Evolutionary conservation across 164 flowering plant genomes (phyloP).

Genomic region (Vitis vinifera): DNA sequence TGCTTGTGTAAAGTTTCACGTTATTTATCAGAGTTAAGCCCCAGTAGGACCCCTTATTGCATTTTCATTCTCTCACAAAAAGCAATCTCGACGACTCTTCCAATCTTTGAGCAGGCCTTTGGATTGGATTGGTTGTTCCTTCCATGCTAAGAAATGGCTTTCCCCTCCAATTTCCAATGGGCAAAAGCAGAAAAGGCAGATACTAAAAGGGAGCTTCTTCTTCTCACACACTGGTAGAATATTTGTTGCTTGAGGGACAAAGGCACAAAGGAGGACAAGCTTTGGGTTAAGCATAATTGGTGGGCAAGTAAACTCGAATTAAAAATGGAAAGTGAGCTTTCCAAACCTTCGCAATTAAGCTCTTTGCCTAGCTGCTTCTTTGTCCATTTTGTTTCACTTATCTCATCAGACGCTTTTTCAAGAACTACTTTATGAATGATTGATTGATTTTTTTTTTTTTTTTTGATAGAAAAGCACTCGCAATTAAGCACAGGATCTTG

Average conservation of each 20-base stretch:
- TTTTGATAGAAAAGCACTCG: no score
- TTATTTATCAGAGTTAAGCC: no score
- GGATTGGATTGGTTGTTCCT: conserved; percentile 11
- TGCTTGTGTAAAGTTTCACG: no score
- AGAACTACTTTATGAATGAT: no score
- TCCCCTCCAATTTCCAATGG: neutral
- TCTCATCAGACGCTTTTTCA: no score
- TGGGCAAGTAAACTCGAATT: conserved; percentile 15
- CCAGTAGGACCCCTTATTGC: neutral
- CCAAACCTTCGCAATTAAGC: neutral
- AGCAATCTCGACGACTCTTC: neutral
- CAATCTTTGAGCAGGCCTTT: neutral
- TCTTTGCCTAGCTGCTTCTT: neutral
- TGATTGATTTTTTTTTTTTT: no score
- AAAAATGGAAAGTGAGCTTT: neutral
- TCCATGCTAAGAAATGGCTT: conserved; percentile 18
- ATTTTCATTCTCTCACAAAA: neutral
- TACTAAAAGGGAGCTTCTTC: conserved; percentile 1
- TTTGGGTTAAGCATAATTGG: conserved; percentile 16
- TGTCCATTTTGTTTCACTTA: neutral
- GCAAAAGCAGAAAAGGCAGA: neutral
- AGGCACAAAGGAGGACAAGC: conserved; percentile 8
- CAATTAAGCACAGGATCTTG: no score
- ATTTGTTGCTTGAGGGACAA: neutral
- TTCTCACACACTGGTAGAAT: conserved; percentile 4